Evolutionary conservation across 257 asterid genomes (phyloP).

Genomic region (Thymus quinquecostatus): DNA sequence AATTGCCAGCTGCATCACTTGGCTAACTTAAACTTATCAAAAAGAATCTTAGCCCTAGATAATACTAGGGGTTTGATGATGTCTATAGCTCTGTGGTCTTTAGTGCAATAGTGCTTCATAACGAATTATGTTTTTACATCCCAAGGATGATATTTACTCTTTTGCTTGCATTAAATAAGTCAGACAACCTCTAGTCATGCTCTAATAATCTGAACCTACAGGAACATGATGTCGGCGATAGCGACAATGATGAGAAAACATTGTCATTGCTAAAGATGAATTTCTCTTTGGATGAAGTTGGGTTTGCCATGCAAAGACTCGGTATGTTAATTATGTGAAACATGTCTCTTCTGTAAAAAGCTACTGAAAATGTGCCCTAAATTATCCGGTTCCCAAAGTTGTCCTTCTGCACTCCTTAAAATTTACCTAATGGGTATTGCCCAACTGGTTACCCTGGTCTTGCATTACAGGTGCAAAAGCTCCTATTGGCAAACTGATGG

Average conservation of each 20-base stretch:
- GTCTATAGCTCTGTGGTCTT: no score
- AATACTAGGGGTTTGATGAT: no score
- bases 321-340: constrained; percentile 61
- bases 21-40: no score
- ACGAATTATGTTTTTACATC: background rate
- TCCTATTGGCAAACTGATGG: constrained; percentile 62
- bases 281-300: constrained; percentile 73
- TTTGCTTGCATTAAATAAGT: background rate
- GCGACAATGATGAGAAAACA: constrained; percentile 54
- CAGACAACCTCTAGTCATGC: constrained; percentile 16
- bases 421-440: constrained; percentile 10
- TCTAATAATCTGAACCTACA: constrained; percentile 39
- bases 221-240: constrained; percentile 62
- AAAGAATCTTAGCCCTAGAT: no score
- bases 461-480: constrained; percentile 67
- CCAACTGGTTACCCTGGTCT: constrained; percentile 29
- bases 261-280: constrained; percentile 72
- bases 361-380: background rate
- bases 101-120: no score
- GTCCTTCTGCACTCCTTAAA: constrained; percentile 11
- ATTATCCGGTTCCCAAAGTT: constrained; percentile 22
- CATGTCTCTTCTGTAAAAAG: constrained; percentile 29
- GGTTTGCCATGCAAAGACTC: constrained; percentile 74
- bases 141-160: constrained; percentile 8
- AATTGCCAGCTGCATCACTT: constrained; percentile 10